Evolutionary conservation across 306 rosid species (phyloP).

Genomic region (Mucuna pruriens): DNA sequence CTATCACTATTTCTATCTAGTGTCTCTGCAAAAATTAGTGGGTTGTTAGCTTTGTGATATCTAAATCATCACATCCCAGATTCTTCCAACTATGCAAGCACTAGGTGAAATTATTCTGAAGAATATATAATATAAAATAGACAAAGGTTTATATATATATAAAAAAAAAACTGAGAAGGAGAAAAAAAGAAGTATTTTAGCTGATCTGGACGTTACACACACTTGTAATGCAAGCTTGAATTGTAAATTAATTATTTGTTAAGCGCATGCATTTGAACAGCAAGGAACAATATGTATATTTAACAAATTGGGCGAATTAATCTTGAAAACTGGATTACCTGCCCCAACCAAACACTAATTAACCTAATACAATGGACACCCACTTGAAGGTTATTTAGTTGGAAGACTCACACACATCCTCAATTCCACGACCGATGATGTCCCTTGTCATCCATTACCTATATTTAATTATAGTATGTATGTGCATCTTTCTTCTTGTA

Average conservation of each 20-base stretch:
- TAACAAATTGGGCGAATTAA: not conserved
- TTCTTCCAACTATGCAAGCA: conserved; percentile 47
- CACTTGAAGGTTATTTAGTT: conserved; percentile 38
- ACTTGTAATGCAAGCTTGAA: conserved; percentile 8
- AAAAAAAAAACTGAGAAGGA: conserved; percentile 18
- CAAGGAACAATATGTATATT: not conserved
- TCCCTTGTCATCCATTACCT: conserved; percentile 43
- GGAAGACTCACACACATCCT: conserved; percentile 18
- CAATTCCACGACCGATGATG: conserved; percentile 46
- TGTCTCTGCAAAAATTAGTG: conserved; percentile 29
- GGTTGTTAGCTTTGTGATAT: conserved; percentile 41
- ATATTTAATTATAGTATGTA: conserved; percentile 20
- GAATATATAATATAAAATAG: too few relatives aligned
- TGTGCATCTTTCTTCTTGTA: not conserved
- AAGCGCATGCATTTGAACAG: conserved; percentile 9
- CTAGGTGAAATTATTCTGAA: conserved; percentile 31
- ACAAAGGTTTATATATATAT: too few relatives aligned
- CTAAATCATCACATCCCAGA: conserved; percentile 25
- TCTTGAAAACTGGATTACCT: conserved; percentile 47
- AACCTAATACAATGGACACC: conserved; percentile 52
- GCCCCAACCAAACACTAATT: conserved; percentile 65
- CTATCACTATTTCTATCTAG: conserved; percentile 4
- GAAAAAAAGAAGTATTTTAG: conserved; percentile 1
- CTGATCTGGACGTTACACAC: conserved; percentile 11
- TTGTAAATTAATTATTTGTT: not conserved